These are phyloP conservation scores for Xerocomus spinulosus DNA, from an alignment of 768 basidiomycete genomes.

Conservation along the genomic window DNA sequence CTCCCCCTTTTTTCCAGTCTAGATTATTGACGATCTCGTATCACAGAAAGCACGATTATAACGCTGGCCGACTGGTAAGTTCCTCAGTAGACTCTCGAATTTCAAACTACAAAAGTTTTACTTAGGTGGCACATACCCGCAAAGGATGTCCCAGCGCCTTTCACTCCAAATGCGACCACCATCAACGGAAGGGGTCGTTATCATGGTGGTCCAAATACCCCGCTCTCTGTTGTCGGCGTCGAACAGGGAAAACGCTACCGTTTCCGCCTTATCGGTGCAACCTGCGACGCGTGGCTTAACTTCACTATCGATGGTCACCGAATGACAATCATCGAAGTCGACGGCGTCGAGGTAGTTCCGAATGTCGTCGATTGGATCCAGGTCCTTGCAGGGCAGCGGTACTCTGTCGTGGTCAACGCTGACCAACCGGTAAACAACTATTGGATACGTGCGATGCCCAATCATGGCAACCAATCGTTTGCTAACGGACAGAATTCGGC, in stretches of 20 bases:
- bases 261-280: constrained; percentile 35
- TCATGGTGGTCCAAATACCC: constrained; percentile 27
- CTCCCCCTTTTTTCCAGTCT: background rate
- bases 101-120: background rate
- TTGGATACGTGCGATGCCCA: constrained; percentile 38
- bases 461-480: constrained; percentile 30
- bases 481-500: constrained; percentile 34
- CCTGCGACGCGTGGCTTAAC: constrained; percentile 31
- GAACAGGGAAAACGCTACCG: constrained; percentile 37
- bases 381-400: constrained; percentile 41
- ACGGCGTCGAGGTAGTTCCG: constrained; percentile 35
- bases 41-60: constrained; percentile 39
- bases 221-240: constrained; percentile 38
- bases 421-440: constrained; percentile 38
- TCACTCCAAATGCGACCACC: constrained; percentile 35
- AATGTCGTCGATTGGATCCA: constrained; percentile 38
- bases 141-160: constrained; percentile 16
- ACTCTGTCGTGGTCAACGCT: constrained; percentile 39
- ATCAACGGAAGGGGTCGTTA: constrained; percentile 45
- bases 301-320: constrained; percentile 34
- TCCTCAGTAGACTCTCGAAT: background rate
- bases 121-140: constrained; percentile 29
- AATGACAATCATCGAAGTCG: constrained; percentile 43
- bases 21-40: background rate
- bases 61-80: constrained; percentile 44